Evolutionary conservation across 306 rosid genomes (phyloP), one percentile per base, ranked within the genome.

Genomic region (Acacia acuminata): DNA sequence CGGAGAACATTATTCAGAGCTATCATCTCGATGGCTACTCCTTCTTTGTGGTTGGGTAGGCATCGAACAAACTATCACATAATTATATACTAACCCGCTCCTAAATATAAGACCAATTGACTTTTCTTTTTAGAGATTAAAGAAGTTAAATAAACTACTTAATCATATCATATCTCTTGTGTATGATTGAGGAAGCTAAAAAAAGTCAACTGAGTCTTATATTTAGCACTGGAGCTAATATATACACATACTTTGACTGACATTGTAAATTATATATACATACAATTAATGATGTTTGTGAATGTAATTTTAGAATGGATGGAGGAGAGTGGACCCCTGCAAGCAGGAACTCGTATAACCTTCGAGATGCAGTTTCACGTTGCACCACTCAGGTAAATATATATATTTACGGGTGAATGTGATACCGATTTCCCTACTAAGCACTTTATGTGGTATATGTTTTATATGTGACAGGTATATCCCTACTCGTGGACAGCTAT

Each of bases 401-500:
- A 25, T 25, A 4, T 64, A 64, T 64, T 13, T 30, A 15, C 8
- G 8, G 30, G 69, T 27, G 30, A 64, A 64, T 3, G 42, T 38
- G 42, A 1, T 6, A 38, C 1, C 2, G 42, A 1, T 5, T 38
- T 38, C 8, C 40, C 8, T 5, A 36, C 7, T 0, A 36, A 36
- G 7, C 40, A 36, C 38, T 34, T 34, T 34, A 6, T 25, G 9
- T 50, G 55, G 4, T 0, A 7, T 50, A 17, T 19, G 61, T 53
- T 19, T 53, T 53, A 20, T 7, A 20, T 53, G 9, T 7, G 56
- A 22, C 72, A 67, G 72, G 98, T 94, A 32, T 95, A 95, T 88
- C 98, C 99, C 19, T 71, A 78, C 9, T 93, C 99, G n/a, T 95
- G 99, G 99, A 95, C 97, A 14, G 98, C 99, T 10, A 90, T 95